These are phyloP conservation scores for Magnaporthiopsis incrustans DNA, from an alignment of 2,329 filamentous ascomycete genomes.

Conservation along the genomic window DNA sequence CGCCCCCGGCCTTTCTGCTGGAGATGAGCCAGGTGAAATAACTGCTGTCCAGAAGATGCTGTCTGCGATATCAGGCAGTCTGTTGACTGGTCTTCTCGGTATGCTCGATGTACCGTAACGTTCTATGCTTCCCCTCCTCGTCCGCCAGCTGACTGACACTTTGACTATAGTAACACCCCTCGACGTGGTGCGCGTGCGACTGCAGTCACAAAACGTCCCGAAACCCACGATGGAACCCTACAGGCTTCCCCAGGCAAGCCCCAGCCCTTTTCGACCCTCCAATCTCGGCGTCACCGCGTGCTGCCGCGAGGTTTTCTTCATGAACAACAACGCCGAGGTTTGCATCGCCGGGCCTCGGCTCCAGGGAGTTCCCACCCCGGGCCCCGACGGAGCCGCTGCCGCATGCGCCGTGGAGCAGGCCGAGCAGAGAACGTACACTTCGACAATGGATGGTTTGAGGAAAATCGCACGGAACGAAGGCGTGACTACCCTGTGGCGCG, in stretches of 20 bases:
- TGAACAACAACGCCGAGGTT: conserved; percentile 73
- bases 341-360: conserved; percentile 65
- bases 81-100: conserved; percentile 86
- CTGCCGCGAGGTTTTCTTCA: conserved; percentile 90
- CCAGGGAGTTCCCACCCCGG: conserved; percentile 34
- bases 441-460: conserved; percentile 81
- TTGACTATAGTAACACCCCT: conserved; percentile 70
- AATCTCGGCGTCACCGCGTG: conserved; percentile 90
- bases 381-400: conserved; percentile 30
- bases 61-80: conserved; percentile 82
- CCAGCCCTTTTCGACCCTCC: conserved; percentile 60
- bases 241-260: conserved; percentile 20
- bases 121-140: background rate
- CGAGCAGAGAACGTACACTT: conserved; percentile 75
- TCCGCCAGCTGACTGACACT: conserved; percentile 6
- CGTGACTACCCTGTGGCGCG: conserved; percentile 78
- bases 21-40: conserved; percentile 52
- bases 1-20: conserved; percentile 19
- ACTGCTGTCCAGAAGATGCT: conserved; percentile 88
- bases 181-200: conserved; percentile 89
- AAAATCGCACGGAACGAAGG: conserved; percentile 97
- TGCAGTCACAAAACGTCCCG: conserved; percentile 68
- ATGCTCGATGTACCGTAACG: conserved; percentile 21
- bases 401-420: conserved; percentile 85
- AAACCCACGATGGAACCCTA: conserved; percentile 23